Evolutionary conservation across 345 rosid genomes (phyloP).

Genomic region (rapeseed (Brassica napus)): DNA sequence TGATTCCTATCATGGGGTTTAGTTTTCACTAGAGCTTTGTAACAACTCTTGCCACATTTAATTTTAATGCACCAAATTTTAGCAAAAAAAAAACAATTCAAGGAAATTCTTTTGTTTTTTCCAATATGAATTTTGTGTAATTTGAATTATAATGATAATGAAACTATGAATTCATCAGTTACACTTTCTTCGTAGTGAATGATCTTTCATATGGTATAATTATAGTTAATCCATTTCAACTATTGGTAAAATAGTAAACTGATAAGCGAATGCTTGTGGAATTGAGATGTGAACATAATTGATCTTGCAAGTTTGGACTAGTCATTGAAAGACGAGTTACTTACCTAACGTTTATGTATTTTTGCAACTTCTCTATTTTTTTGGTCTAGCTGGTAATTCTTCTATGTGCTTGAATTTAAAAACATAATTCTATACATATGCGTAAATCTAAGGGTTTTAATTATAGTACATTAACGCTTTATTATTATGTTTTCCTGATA

Average conservation of each 20-base stretch:
- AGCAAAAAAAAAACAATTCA: neutral
- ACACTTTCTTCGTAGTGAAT: neutral
- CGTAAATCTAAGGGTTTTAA: neutral
- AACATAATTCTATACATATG: neutral
- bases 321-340: neutral
- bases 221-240: neutral
- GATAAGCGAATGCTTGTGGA: neutral
- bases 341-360: neutral
- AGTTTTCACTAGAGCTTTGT: too few relatives aligned
- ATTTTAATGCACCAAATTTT: too few relatives aligned
- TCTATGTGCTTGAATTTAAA: neutral
- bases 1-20: too few relatives aligned
- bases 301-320: neutral
- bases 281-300: neutral
- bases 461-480: neutral
- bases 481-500: neutral
- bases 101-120: conserved; percentile 2
- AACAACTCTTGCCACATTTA: too few relatives aligned
- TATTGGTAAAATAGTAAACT: neutral
- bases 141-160: conserved; percentile 36
- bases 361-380: neutral
- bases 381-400: neutral
- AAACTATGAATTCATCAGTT: neutral
- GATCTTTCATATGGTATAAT: neutral
- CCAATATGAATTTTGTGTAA: conserved; percentile 35